These are phyloP conservation scores for Aspergillus incahuasiensis DNA, from an alignment of 495 filamentous ascomycete species.

Conservation along the genomic window DNA sequence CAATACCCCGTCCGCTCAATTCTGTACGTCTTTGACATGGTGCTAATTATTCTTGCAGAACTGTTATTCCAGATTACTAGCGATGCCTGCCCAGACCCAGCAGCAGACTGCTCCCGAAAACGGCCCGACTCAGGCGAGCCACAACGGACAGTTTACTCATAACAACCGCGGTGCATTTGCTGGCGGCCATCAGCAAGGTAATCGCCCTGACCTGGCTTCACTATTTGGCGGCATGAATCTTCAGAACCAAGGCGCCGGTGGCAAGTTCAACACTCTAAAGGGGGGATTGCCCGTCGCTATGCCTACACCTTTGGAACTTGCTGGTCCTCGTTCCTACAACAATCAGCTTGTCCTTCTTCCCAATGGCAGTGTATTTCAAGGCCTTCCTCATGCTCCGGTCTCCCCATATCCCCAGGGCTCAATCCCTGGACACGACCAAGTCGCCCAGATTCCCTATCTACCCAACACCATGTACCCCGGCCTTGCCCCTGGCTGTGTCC, in stretches of 20 bases:
- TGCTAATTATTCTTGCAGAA: constrained; percentile 6
- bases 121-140: constrained; percentile 20
- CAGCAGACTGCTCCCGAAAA: constrained; percentile 31
- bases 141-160: constrained; percentile 22
- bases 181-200: constrained; percentile 14
- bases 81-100: constrained; percentile 27
- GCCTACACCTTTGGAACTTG: constrained; percentile 29
- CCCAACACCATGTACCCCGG: constrained; percentile 21
- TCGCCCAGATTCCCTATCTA: constrained; percentile 29
- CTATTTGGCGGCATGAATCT: constrained; percentile 22
- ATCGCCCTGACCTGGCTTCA: constrained; percentile 16
- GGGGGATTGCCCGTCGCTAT: constrained; percentile 19
- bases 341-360: constrained; percentile 31
- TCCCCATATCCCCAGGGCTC: constrained; percentile 21
- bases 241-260: constrained; percentile 25
- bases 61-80: constrained; percentile 16
- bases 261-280: constrained; percentile 24
- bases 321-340: constrained; percentile 25
- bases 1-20: background rate
- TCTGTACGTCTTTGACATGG: background rate
- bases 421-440: constrained; percentile 26
- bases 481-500: constrained; percentile 10
- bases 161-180: constrained; percentile 9
- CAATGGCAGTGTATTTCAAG: constrained; percentile 23
- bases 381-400: constrained; percentile 23